Conservation (phyloP, 805 yeast genomes). For the Lachancea nothofagi region DNA sequence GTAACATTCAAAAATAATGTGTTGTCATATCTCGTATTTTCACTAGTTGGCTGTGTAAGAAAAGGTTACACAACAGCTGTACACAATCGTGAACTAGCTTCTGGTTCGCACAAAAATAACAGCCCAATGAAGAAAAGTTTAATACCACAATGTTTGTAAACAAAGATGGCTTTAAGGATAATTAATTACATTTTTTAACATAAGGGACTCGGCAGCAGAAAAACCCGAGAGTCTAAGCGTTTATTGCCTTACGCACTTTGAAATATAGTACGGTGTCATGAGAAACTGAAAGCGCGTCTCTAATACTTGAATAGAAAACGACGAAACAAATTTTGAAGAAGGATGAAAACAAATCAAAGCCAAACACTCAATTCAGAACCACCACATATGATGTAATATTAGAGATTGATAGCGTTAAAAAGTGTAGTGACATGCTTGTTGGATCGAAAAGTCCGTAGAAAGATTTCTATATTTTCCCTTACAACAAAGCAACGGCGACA, state of each 20-base stretch:
- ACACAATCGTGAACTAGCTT: too few species aligned
- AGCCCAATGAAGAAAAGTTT: too few species aligned
- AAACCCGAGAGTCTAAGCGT: too few species aligned
- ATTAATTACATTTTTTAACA: constrained; percentile 1
- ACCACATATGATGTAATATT: not conserved
- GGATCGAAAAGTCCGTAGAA: too few species aligned
- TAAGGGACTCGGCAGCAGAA: constrained; percentile 3
- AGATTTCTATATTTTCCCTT: too few species aligned
- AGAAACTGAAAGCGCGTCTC: constrained; percentile 2
- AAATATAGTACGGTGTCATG: constrained; percentile 1
- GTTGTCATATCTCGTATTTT: too few species aligned
- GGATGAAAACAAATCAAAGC: constrained; percentile 5
- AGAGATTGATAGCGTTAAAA: not conserved
- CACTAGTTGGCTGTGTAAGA: too few species aligned
- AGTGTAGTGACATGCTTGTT: not conserved
- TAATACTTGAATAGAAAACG: not conserved
- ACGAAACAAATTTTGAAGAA: constrained; percentile 1
- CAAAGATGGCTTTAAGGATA: not conserved
- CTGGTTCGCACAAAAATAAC: too few species aligned
- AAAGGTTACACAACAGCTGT: too few species aligned
- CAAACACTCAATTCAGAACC: not conserved
- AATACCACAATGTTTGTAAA: too few species aligned
- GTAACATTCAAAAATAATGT: too few species aligned
- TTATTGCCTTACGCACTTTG: too few species aligned
- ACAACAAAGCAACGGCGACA: constrained; percentile 46